Conservation (phyloP, 208 protist species). For the Lotmaria passim region DNA sequence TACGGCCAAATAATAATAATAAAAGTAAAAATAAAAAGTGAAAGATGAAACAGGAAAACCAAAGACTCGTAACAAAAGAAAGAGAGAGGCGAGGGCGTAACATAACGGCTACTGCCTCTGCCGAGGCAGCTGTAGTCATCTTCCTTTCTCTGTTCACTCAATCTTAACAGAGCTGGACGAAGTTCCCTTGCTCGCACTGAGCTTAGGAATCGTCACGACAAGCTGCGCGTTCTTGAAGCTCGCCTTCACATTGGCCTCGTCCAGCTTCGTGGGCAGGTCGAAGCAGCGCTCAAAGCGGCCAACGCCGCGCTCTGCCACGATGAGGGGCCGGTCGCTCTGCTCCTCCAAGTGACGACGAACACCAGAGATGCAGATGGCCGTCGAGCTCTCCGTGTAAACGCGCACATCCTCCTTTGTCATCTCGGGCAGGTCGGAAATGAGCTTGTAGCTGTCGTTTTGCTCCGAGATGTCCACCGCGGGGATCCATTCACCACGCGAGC, state of each 20-base stretch:
- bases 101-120: too few species aligned
- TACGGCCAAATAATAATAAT: too few species aligned
- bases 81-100: too few species aligned
- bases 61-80: too few species aligned
- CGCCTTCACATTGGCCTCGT: slow-evolving; percentile 52
- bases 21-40: too few species aligned
- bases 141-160: slow-evolving; percentile 28
- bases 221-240: slow-evolving; percentile 61
- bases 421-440: slow-evolving; percentile 75
- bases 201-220: slow-evolving; percentile 60
- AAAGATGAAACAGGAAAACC: too few species aligned
- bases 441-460: slow-evolving; percentile 54
- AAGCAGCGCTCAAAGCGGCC: slow-evolving; percentile 85
- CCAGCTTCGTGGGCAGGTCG: slow-evolving; percentile 47
- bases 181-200: slow-evolving; percentile 5
- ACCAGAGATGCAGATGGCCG: slow-evolving; percentile 70
- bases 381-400: slow-evolving; percentile 66
- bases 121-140: too few species aligned
- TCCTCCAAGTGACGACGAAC: slow-evolving; percentile 44
- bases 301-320: slow-evolving; percentile 58
- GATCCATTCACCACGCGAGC: slow-evolving; percentile 70
- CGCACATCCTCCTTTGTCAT: slow-evolving; percentile 72
- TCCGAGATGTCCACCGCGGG: slow-evolving; percentile 78
- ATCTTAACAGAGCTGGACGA: slow-evolving; percentile 49
- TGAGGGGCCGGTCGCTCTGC: slow-evolving; percentile 40